phyloP scores from a whole-genome alignment of 371 early-diverging fungal species.

The Rhizopus microsporus region DNA sequence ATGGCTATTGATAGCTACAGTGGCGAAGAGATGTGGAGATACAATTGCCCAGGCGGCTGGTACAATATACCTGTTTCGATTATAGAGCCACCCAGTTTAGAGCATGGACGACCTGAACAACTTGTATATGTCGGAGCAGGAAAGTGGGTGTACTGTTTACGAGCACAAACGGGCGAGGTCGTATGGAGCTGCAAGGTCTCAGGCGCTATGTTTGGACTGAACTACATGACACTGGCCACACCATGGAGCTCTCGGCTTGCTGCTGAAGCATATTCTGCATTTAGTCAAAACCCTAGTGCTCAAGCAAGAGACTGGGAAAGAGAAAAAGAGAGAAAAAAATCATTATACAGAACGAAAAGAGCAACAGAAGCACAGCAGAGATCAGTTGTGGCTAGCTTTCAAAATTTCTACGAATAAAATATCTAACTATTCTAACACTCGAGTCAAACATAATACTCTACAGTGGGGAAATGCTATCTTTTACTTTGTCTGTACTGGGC shows the following conservation, averaged over 20 bases:
- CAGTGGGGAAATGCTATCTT: no score
- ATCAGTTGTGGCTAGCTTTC: no score
- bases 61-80: slow-evolving; percentile 27
- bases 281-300: slow-evolving; percentile 21
- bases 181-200: slow-evolving; percentile 29
- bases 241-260: slow-evolving; percentile 40
- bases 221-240: slow-evolving; percentile 38
- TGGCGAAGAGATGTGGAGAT: slow-evolving; percentile 34
- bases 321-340: slow-evolving; percentile 1
- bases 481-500: no score
- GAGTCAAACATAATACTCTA: no score
- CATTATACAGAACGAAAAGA: no score
- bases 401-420: no score
- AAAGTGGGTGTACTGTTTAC: slow-evolving; percentile 30
- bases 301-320: slow-evolving; percentile 11
- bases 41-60: slow-evolving; percentile 34
- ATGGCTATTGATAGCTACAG: slow-evolving; percentile 28
- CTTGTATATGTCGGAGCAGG: slow-evolving; percentile 32
- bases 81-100: slow-evolving; percentile 23
- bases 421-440: no score
- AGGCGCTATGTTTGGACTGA: slow-evolving; percentile 18
- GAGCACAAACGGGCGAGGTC: slow-evolving; percentile 22
- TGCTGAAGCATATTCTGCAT: slow-evolving; percentile 28
- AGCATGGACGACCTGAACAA: slow-evolving; percentile 3
- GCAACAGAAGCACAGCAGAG: no score